Evolutionary conservation across 2,329 filamentous ascomycete genomes (phyloP).

Genomic region (Phialemoniopsis sp.): DNA sequence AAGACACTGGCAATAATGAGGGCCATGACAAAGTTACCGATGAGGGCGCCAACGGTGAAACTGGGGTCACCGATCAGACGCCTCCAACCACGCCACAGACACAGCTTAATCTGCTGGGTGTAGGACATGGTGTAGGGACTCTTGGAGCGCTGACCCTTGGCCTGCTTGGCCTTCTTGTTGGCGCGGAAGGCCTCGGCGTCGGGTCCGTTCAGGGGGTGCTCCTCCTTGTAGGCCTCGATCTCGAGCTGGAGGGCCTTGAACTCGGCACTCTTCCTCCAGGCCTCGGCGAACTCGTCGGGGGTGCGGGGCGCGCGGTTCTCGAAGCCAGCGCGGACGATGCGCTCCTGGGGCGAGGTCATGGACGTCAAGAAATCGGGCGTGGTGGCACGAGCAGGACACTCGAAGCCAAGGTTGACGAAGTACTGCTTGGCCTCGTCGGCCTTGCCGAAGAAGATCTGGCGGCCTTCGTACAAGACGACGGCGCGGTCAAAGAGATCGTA

Average conservation of each 20-base stretch:
- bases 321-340: conserved; percentile 50
- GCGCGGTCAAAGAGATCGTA: conserved; percentile 64
- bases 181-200: conserved; percentile 54
- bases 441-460: conserved; percentile 60
- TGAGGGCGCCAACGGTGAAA: conserved; percentile 62
- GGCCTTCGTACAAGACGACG: conserved; percentile 54
- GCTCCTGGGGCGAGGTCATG: conserved; percentile 58
- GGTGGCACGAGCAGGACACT: conserved; percentile 62
- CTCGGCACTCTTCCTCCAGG: conserved; percentile 52
- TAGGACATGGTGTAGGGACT: conserved; percentile 84
- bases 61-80: conserved; percentile 74
- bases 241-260: conserved; percentile 47
- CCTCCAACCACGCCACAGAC: conserved; percentile 75
- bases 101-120: conserved; percentile 70
- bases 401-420: conserved; percentile 64
- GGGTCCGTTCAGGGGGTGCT: conserved; percentile 50
- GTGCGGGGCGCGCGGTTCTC: conserved; percentile 54
- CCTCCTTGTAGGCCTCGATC: conserved; percentile 50
- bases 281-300: conserved; percentile 56
- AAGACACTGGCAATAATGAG: conserved; percentile 79
- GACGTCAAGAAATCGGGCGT: conserved; percentile 70
- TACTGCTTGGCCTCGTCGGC: conserved; percentile 58
- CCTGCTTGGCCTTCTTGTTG: conserved; percentile 50
- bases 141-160: conserved; percentile 55
- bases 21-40: conserved; percentile 72